Percentiles rank a stretch among this genome's conserved stretches.
Conservation (phyloP, 169 alveolate genomes). For the Cryptosporidium sp. region DNA sequence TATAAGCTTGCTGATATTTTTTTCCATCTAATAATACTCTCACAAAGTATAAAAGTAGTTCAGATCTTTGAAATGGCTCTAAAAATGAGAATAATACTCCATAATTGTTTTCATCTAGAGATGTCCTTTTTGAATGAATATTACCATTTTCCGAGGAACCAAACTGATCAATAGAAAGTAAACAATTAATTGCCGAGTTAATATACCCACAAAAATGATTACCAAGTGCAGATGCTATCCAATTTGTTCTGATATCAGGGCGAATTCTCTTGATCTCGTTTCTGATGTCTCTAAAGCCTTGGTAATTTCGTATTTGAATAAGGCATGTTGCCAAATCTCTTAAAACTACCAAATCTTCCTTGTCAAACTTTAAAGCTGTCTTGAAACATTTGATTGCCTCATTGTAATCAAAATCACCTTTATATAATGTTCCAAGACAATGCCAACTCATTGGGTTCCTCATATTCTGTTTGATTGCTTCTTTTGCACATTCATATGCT, state of each 20-base stretch:
- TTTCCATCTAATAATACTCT: constrained; percentile 33
- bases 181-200: constrained; percentile 79
- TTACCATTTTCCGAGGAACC: constrained; percentile 57
- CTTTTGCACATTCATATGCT: constrained; percentile 79
- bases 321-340: constrained; percentile 88
- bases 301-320: constrained; percentile 86
- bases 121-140: constrained; percentile 76
- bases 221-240: constrained; percentile 88
- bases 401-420: constrained; percentile 84
- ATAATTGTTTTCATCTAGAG: not conserved
- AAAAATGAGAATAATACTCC: constrained; percentile 23
- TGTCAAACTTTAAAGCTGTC: constrained; percentile 84
- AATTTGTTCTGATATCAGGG: constrained; percentile 83
- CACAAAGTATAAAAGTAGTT: constrained; percentile 31
- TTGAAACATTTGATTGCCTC: constrained; percentile 90
- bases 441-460: constrained; percentile 80
- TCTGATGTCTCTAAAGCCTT: constrained; percentile 87
- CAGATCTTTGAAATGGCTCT: constrained; percentile 60
- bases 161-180: constrained; percentile 78
- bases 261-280: constrained; percentile 81
- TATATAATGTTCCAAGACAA: constrained; percentile 77
- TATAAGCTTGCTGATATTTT: constrained; percentile 41
- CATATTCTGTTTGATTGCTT: constrained; percentile 75
- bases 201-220: constrained; percentile 82
- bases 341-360: constrained; percentile 84